Conservation (phyloP, 805 yeast species). For the Zygoascus biomembranicola region DNA sequence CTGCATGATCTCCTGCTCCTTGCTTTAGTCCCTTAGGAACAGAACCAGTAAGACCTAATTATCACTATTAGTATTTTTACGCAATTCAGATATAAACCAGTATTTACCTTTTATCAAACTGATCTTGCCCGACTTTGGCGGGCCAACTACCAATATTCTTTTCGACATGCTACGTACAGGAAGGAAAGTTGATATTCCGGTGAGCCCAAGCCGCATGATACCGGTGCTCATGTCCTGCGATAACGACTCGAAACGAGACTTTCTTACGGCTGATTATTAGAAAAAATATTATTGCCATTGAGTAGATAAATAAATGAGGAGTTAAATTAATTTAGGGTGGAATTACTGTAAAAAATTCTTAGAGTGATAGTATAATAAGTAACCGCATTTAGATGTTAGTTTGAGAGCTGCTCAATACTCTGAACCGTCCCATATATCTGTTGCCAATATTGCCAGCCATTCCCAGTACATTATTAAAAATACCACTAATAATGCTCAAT, state of each 20-base stretch:
- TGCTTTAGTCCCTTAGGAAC: conserved; percentile 12
- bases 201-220: too few relatives aligned
- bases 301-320: too few relatives aligned
- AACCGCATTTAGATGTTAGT: neutral
- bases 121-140: conserved; percentile 28
- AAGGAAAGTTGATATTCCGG: too few relatives aligned
- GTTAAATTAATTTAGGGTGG: too few relatives aligned
- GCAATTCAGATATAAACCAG: conserved; percentile 6
- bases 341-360: too few relatives aligned
- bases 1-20: conserved; percentile 19
- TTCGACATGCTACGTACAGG: neutral
- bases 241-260: too few relatives aligned
- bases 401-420: neutral
- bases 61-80: neutral
- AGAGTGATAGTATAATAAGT: neutral
- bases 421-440: neutral
- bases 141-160: conserved; percentile 27
- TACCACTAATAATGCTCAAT: neutral
- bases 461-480: neutral
- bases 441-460: neutral
- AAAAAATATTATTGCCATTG: too few relatives aligned
- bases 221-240: too few relatives aligned
- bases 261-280: too few relatives aligned
- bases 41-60: conserved; percentile 22
- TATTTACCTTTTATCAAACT: conserved; percentile 23